These are phyloP conservation scores for Kwoniella dendrophila DNA, from an alignment of 768 basidiomycete genomes.

Conservation along the genomic window DNA sequence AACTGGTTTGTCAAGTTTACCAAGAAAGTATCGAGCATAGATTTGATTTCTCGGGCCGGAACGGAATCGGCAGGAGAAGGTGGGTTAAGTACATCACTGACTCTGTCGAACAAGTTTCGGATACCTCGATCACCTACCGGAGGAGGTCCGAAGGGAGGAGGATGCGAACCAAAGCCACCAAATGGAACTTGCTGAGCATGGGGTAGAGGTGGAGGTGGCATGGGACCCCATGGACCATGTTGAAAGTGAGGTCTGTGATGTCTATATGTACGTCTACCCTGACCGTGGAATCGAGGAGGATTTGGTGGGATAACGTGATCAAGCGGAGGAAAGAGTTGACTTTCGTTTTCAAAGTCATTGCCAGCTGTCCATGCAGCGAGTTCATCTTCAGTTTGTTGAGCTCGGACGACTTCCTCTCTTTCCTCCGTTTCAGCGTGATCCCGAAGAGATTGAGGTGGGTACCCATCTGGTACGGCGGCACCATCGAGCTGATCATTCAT, in stretches of 20 bases:
- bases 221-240: background rate
- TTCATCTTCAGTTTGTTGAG: constrained; percentile 40
- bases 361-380: constrained; percentile 44
- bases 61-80: constrained; percentile 26
- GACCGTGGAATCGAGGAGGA: constrained; percentile 10
- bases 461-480: background rate
- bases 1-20: constrained; percentile 51
- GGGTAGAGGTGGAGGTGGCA: constrained; percentile 11
- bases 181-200: background rate
- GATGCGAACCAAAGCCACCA: background rate
- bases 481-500: constrained; percentile 32
- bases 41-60: constrained; percentile 48
- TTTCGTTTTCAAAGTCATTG: constrained; percentile 28
- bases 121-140: constrained; percentile 17
- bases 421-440: constrained; percentile 30
- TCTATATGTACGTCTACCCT: constrained; percentile 10
- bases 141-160: constrained; percentile 1
- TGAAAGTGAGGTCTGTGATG: constrained; percentile 1
- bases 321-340: constrained; percentile 43
- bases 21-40: constrained; percentile 50
- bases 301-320: constrained; percentile 33
- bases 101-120: constrained; percentile 35
- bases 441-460: constrained; percentile 20
- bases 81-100: constrained; percentile 32
- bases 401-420: constrained; percentile 30